phyloP scores from a whole-genome alignment of 768 basidiomycete genomes.

The Cytidiella melzeri region DNA sequence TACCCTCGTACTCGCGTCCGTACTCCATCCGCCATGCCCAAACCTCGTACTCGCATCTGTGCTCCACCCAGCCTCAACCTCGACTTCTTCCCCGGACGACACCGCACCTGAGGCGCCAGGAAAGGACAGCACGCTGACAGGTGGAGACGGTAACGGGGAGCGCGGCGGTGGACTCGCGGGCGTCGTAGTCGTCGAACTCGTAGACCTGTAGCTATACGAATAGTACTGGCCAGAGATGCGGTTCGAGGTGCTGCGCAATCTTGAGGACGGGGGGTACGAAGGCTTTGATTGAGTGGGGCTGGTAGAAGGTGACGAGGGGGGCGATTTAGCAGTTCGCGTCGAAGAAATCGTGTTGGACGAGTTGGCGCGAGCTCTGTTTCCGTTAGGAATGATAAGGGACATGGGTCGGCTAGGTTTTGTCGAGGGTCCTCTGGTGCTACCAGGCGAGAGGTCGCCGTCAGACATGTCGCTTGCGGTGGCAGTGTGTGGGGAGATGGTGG shows the following conservation, averaged over 20 bases:
- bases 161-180: constrained; percentile 13
- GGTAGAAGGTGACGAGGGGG: constrained; percentile 9
- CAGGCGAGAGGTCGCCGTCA: constrained; percentile 7
- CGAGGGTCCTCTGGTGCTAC: constrained; percentile 1
- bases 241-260: constrained; percentile 1
- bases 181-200: too few species aligned
- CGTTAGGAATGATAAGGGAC: constrained; percentile 9
- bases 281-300: background rate
- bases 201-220: too few species aligned
- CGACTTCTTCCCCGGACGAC: background rate
- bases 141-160: constrained; percentile 11
- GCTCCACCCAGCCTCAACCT: constrained; percentile 7
- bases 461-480: constrained; percentile 9
- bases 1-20: constrained; percentile 10
- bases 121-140: constrained; percentile 6
- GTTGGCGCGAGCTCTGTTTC: background rate
- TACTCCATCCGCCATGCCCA: constrained; percentile 10
- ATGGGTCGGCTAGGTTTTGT: constrained; percentile 5
- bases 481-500: constrained; percentile 4
- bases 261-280: background rate
- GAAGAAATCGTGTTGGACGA: background rate
- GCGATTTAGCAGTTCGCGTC: background rate
- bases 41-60: constrained; percentile 11
- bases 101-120: constrained; percentile 4
- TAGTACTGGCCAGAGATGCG: too few species aligned